Base-by-base conservation (phyloP, 2,329 filamentous ascomycete genomes). In the Fusarium succisae region DNA sequence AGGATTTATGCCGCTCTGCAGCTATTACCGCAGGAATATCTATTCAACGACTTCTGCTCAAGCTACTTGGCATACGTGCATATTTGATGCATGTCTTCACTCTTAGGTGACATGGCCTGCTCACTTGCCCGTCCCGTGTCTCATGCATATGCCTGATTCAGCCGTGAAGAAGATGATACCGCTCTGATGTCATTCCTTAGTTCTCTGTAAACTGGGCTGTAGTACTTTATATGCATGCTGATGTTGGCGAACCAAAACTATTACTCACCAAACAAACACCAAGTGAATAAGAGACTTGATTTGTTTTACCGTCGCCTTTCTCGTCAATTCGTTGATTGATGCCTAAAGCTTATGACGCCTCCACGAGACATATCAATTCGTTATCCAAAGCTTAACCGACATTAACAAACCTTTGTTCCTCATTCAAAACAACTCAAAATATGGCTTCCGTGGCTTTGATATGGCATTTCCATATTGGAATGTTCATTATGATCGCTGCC, bases 201-300 rank as follows among this genome's bases (percentile, higher is more conserved):
- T 3, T 28, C 8, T 20, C 24, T 14, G 1, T 7, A 3, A 28
- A 22, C 45, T n/a, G 0, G 11, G 5, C 11, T n/a, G 3, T 7
- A 14, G 28, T n/a, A 18, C 15, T 9, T 13, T 3, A 50, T 10
- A 10, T 32, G 1, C 9, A 5, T 22, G 18, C 11, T 12, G 20
- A 9, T 12, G 6, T n/a, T 13, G 10, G 3, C 47, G 0, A 0
- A 30, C 4, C 5, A 3, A n/a, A n/a, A 4, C 13, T 0, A 22
- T 15, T 0, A 4, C 18, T 22, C 44, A 28, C 13, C 0, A 3
- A 22, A 28, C 0, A 22, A 6, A 14, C 2, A 28, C 0, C 28
- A 30, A 6, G 11, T 6, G 9, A 30, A 30, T 3, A 4, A n/a
- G 10, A 30, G 12, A 7, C 6, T 28, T 20, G 8, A 0, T 20